Conservation (phyloP, 345 rosid species). For the Arabis alpina region DNA sequence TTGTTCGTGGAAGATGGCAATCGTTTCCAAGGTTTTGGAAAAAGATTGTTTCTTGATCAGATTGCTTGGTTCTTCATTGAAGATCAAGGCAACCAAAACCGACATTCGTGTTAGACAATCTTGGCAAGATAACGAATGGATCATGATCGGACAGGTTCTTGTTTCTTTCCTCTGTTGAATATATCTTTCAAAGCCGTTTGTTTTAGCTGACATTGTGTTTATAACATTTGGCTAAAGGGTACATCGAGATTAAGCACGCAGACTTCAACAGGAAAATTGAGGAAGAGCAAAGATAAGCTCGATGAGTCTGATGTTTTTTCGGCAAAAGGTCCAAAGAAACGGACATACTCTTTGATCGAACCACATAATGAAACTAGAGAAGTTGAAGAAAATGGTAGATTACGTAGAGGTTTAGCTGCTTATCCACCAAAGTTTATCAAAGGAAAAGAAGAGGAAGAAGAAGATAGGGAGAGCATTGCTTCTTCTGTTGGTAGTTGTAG, state of each 20-base stretch:
- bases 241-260: constrained; percentile 39
- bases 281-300: constrained; percentile 42
- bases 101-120: constrained; percentile 67
- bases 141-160: constrained; percentile 64
- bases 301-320: constrained; percentile 45
- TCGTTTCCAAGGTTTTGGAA: constrained; percentile 54
- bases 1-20: constrained; percentile 83
- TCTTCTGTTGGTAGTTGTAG: constrained; percentile 80
- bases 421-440: too few relatives aligned
- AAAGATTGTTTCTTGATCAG: constrained; percentile 57
- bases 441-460: too few relatives aligned
- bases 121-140: constrained; percentile 72
- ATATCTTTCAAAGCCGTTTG: neutral
- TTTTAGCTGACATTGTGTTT: constrained; percentile 26
- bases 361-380: too few relatives aligned
- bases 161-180: constrained; percentile 2
- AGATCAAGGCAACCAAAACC: constrained; percentile 53
- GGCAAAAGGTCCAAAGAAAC: constrained; percentile 50
- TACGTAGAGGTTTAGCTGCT: too few relatives aligned
- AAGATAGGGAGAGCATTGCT: constrained; percentile 45
- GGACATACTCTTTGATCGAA: constrained; percentile 36
- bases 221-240: constrained; percentile 41
- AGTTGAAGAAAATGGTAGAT: too few relatives aligned
- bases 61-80: constrained; percentile 64
- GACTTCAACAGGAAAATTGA: constrained; percentile 31